phyloP scores from a whole-genome alignment of 257 asterid genomes.

The Asclepias syriaca region DNA sequence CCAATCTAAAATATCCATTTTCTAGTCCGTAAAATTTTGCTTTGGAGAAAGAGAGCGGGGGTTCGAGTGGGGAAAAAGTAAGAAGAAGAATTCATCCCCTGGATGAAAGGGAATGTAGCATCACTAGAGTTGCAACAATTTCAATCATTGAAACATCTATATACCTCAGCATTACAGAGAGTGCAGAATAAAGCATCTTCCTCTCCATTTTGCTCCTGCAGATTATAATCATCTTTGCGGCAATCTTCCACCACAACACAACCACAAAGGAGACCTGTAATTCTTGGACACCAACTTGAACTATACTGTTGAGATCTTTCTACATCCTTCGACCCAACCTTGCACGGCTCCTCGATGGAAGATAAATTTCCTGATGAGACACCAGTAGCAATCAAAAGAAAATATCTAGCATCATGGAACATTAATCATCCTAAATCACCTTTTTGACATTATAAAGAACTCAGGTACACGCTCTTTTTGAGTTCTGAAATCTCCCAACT shows the following conservation, averaged over 20 bases:
- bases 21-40: neutral
- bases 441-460: neutral
- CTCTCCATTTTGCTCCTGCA: slow-evolving; percentile 51
- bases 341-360: slow-evolving; percentile 55
- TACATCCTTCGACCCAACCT: slow-evolving; percentile 46
- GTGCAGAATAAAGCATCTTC: slow-evolving; percentile 97
- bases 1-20: neutral
- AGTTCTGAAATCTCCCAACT: neutral
- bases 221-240: slow-evolving; percentile 57
- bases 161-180: slow-evolving; percentile 93
- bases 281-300: slow-evolving; percentile 48
- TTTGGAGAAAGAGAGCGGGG: neutral
- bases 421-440: neutral
- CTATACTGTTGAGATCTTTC: slow-evolving; percentile 36
- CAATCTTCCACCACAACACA: slow-evolving; percentile 72
- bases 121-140: neutral
- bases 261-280: slow-evolving; percentile 67
- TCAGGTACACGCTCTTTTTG: neutral
- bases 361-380: slow-evolving; percentile 43
- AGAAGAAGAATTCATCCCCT: neutral
- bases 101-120: neutral
- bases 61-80: neutral
- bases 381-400: slow-evolving; percentile 17
- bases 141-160: neutral
- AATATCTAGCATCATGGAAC: neutral